Evolutionary conservation across 2,329 filamentous ascomycete species (phyloP), one percentile per base, ranked within the genome.

Genomic region (Bipolaris cookei): DNA sequence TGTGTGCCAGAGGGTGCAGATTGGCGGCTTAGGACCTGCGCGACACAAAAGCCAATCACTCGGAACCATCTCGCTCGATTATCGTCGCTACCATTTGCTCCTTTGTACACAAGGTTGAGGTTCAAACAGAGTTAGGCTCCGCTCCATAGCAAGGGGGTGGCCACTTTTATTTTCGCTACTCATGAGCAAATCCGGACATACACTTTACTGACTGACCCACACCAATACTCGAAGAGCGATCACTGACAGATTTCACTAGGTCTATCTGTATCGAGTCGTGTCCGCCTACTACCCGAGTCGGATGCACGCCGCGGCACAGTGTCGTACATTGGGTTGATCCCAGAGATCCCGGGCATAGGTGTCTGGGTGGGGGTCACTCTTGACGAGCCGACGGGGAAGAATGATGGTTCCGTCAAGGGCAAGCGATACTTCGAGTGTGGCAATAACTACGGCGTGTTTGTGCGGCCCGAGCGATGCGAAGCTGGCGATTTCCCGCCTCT

Each of bases 351-450:
- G 4, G 84, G 83, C 49, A 82, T 86, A 21, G 78, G 78, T 16
- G 59, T 77, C 79, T 95, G 91, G 91, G 81, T 94, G 18, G 91
- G 90, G 38, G 80, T 95, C 50, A 73, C 74, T 21, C 83, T 93
- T 51, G 90, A 94, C 72, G 90, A 94, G 77, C 90, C 91, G 1
- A 88, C 89, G 41, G 91, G 90, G 54, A 91, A 90, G 81, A 95
- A 94, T 70, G 90, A 94, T 74, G 91, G 91, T 58, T 88, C 86
- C 66, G 86, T 92, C 64, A 77, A 78, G 55, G 84, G 83, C 7
- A 86, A 80, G 63, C 82, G 87, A 63, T 94, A 93, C 77, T 95
- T 92, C 83, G 81, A 84, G 48, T 88, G 87, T 51, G 74, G 80
- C 61, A 78, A 86, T 57, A 93, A 92, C 74, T 86, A 86, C 66